Evolutionary conservation across 169 alveolate species (phyloP), one percentile per base, ranked within the genome.

Genomic region (Plasmodium gonderi): DNA sequence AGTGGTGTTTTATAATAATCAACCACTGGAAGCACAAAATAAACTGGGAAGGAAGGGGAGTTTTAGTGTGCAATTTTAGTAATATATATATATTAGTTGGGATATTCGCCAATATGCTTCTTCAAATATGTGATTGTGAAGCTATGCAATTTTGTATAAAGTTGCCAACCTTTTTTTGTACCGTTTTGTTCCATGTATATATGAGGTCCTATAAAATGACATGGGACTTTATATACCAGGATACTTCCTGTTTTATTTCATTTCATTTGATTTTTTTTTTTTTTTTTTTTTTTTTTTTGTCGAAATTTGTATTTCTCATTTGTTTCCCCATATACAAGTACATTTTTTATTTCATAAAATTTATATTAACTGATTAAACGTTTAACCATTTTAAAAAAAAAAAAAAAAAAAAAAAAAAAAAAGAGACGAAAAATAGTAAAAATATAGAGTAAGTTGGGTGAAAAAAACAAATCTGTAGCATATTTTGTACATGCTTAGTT

Each of bases 131-230:
- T n/a, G n/a, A n/a, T n/a, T n/a, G n/a, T n/a, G n/a, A n/a, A n/a
- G n/a, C n/a, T n/a, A n/a, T n/a, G n/a, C n/a, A n/a, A n/a, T n/a
- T n/a, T n/a, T n/a, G n/a, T n/a, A n/a, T n/a, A n/a, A n/a, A n/a
- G n/a, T n/a, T n/a, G n/a, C n/a, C n/a, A n/a, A n/a, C n/a, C n/a
- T n/a, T 3, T 60, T 36, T 4, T 60, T 60, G 38, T 60, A 60
- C 72, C 72, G 72, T 60, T 60, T 60, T 60, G 72, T 60, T 60
- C 40, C 72, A 60, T 60, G 72, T 23, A 14, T 17, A 60, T 60
- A 23, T 23, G 72, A 36, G 26, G 72, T 23, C 72, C 72, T 60
- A 20, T 36, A 60, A 60, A 60, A 26, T 26, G 11, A 11, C 26
- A 36, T 60, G 26, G 40, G 72, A 60, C 26, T 36, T n/a, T 17